Evolutionary conservation across 768 basidiomycete genomes (phyloP), one percentile per base, ranked within the genome.

Genomic region (Suillus clintonianus): DNA sequence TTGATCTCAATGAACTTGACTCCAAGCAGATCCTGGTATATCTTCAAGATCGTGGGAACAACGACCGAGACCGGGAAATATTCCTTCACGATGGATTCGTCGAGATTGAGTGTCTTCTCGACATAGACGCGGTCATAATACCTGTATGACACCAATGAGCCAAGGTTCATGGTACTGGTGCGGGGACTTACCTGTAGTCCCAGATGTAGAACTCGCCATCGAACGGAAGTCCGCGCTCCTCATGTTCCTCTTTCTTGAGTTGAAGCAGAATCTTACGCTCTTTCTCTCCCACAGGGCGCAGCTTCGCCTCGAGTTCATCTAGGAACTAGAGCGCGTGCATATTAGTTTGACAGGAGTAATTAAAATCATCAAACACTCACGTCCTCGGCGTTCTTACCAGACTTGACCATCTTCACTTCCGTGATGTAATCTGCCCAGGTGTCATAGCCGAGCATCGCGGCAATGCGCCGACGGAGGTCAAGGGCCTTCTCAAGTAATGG

Each of bases 1-100:
- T 86, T 85, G 56, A 79, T 62, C 65, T 81, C 78, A 4, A 80
- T 68, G 68, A 95, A 94, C 62, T 81, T 80, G 43, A 96, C 92
- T 19, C 90, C 85, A 32, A 96, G 85, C 22, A 95, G 78, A 62
- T 87, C 86, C 74, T 94, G 91, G 75, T 95, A 96, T 70, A 95
- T 92, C 15, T 85, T 79, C 54, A 96, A 81, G 69, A 96, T 92
- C 4, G 89, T 82, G 7, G 92, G 90, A 13, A 96, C 90, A 48
- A 96, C 92, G 19, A 89, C 85, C 3, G 86, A 81, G 3, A 95
- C 94, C 0, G 93, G 92, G 84, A 96, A 95, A 74, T 94, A 93
- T 73, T 95, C 90, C 76, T 95, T 94, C 67, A 95, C 87, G 14
- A 89, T 79, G 65, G 84, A 84, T 67, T 94, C 91, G 65, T 95